Conservation (phyloP, 495 filamentous ascomycete species). For the Emericellopsis terricola region DNA sequence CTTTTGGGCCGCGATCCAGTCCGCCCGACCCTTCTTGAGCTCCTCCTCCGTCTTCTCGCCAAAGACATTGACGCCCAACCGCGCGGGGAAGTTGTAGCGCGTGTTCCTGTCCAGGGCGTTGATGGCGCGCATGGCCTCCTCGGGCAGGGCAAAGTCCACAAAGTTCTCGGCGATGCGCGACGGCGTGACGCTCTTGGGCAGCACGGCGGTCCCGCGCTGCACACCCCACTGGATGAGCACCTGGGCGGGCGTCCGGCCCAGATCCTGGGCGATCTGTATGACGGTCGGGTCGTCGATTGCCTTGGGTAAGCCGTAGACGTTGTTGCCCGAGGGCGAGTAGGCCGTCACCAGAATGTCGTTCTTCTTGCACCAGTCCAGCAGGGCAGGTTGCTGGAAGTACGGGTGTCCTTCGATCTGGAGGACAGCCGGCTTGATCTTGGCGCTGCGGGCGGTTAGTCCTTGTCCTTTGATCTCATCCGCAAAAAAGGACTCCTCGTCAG, state of each 20-base stretch:
- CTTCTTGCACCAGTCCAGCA: not conserved
- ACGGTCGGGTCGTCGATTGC: constrained; percentile 23
- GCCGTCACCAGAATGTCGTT: constrained; percentile 33
- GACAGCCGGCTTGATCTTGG: too few species aligned
- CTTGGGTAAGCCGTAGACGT: constrained; percentile 24
- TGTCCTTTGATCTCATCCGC: too few species aligned
- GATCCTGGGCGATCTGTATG: constrained; percentile 22
- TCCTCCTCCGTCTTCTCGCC: constrained; percentile 27
- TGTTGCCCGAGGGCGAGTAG: constrained; percentile 45
- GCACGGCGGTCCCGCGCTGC: constrained; percentile 31
- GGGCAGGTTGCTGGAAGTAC: not conserved
- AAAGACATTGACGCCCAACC: constrained; percentile 33
- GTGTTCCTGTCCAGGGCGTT: constrained; percentile 25
- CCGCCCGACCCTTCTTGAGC: constrained; percentile 25
- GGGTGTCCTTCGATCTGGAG: not conserved
- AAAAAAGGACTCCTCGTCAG: too few species aligned
- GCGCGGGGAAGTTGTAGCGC: constrained; percentile 32
- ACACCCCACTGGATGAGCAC: constrained; percentile 34
- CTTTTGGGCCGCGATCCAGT: constrained; percentile 23
- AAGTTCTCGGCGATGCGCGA: constrained; percentile 40
- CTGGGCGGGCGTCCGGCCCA: constrained; percentile 28
- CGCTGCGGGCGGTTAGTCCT: too few species aligned
- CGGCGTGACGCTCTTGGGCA: constrained; percentile 43
- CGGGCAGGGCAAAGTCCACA: constrained; percentile 30
- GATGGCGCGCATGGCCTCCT: constrained; percentile 24